phyloP scores from a whole-genome alignment of 495 filamentous ascomycete species.

The Melanomma pulvis-pyrius region DNA sequence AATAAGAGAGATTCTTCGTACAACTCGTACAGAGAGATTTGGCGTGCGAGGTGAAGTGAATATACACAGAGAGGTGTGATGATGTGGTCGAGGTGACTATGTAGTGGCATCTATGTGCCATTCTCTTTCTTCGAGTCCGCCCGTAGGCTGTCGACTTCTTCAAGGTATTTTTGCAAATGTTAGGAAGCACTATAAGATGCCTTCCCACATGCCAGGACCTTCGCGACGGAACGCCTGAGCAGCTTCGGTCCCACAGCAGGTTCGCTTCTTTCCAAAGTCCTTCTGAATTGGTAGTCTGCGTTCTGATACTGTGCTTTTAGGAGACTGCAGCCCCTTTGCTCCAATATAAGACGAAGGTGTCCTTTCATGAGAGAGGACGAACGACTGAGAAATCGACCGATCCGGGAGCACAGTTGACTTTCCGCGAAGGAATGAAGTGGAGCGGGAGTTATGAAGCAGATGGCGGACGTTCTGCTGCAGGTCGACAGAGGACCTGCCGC shows the following conservation, averaged over 20 bases:
- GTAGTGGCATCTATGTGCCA: conserved; percentile 22
- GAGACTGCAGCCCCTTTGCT: conserved; percentile 39
- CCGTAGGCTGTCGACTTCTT: conserved; percentile 20
- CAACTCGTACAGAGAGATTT: conserved; percentile 9
- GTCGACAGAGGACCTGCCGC: conserved; percentile 73
- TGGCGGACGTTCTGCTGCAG: conserved; percentile 74
- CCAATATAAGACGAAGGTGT: conserved; percentile 23
- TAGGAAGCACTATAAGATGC: conserved; percentile 48
- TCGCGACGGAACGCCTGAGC: conserved; percentile 49
- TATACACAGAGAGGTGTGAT: conserved; percentile 18
- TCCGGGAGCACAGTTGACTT: conserved; percentile 28
- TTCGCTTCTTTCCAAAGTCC: conserved; percentile 57
- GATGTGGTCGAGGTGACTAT: neutral
- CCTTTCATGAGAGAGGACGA: conserved; percentile 24
- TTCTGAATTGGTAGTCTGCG: conserved; percentile 43
- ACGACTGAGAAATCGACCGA: conserved; percentile 35
- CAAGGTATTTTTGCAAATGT: neutral
- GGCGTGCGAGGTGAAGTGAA: neutral
- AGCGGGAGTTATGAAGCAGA: conserved; percentile 47
- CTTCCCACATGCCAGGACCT: conserved; percentile 64
- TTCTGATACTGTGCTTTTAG: conserved; percentile 46
- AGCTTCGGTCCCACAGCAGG: conserved; percentile 61
- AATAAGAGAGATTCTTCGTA: neutral
- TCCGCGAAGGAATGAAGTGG: conserved; percentile 29
- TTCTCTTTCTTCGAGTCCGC: conserved; percentile 15